Evolutionary conservation across 139 green algal species (phyloP), one percentile per base, ranked within the genome.

Genomic region (Chloropicon primus): DNA sequence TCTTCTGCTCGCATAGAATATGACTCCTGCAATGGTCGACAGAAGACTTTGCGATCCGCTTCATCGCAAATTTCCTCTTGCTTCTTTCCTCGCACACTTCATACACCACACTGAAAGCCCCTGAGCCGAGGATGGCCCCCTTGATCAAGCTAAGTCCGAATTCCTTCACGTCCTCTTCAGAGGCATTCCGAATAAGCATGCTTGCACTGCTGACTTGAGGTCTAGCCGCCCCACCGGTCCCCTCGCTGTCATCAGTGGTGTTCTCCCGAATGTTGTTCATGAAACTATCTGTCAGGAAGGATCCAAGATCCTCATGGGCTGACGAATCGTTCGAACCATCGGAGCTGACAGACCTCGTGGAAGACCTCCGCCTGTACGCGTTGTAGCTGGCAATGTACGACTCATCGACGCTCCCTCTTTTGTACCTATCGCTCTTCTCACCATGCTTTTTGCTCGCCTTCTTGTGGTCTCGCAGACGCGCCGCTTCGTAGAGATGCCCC

Each of bases 1-100:
- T 96, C 76, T 87, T 83, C 85, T 97, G 93, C 86, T 98, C 94
- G 80, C 91, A 97, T 77, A 92, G 97, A 0, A 98, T 89, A 82
- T 98, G 94, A 84, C 96, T 75, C 2, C 93, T 89, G 86, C 92
- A 97, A 82, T 95, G 89, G 77, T 93, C 89, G 25, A 96, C 91
- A 1, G 86, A 89, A 2, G 82, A 85, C 88, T 97, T 98, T 76
- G 86, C 86, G 90, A 98, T 97, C 72, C 91, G 87, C 86, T 98
- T 98, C 2, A 98, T 79, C 3, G 94, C 94, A 79, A 94, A 98
- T 21, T 82, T 80, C 24, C 92, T 80, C n/a, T 81, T 81, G 10
- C 87, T 91, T 1, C 74, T 83, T 28, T 88, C 84, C 83, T 92
- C 86, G 84, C 74, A 71, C 22, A 53, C 53, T 2, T 54, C 21